These are phyloP conservation scores for Pythium phragmiticola DNA, from an alignment of 352 stramenopile species.

Conservation along the genomic window DNA sequence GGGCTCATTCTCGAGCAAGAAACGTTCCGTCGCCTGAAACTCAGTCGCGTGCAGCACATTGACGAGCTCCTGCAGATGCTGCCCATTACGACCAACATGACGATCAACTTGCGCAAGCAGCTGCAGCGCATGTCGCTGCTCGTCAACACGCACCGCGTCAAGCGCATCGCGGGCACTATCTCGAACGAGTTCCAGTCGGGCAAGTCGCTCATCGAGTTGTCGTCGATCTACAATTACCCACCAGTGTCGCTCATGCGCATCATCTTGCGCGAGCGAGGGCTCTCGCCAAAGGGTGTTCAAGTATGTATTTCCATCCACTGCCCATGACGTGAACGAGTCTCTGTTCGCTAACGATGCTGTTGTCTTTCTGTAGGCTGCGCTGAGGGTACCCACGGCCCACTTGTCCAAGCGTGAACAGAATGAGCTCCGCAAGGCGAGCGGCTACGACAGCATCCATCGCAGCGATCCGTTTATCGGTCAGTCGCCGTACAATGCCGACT, in stretches of 20 bases:
- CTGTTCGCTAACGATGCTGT: neutral
- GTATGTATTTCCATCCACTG: conserved; percentile 13
- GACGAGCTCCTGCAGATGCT: conserved; percentile 81
- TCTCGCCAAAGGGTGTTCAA: conserved; percentile 40
- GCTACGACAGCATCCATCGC: conserved; percentile 85
- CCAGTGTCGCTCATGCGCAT: conserved; percentile 83
- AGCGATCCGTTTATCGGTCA: conserved; percentile 77
- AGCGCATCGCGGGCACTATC: conserved; percentile 55
- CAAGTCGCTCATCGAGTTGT: conserved; percentile 78
- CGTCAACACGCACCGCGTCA: conserved; percentile 84
- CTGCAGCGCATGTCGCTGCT: conserved; percentile 82
- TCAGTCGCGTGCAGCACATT: conserved; percentile 78
- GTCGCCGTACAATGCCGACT: conserved; percentile 69
- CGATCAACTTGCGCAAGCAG: conserved; percentile 84
- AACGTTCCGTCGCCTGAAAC: conserved; percentile 83
- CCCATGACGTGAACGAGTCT: no score
- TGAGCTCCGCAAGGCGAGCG: conserved; percentile 64
- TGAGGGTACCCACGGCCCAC: conserved; percentile 45
- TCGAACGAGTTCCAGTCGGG: conserved; percentile 68
- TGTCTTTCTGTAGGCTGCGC: conserved; percentile 37
- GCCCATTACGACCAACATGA: conserved; percentile 87
- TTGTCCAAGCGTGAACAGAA: conserved; percentile 69
- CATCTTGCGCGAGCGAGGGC: conserved; percentile 64
- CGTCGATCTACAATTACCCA: conserved; percentile 73
- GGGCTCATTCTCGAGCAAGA: conserved; percentile 82